Base-by-base conservation (phyloP, 176 grass and related monocot genomes). In the Canna indica region DNA sequence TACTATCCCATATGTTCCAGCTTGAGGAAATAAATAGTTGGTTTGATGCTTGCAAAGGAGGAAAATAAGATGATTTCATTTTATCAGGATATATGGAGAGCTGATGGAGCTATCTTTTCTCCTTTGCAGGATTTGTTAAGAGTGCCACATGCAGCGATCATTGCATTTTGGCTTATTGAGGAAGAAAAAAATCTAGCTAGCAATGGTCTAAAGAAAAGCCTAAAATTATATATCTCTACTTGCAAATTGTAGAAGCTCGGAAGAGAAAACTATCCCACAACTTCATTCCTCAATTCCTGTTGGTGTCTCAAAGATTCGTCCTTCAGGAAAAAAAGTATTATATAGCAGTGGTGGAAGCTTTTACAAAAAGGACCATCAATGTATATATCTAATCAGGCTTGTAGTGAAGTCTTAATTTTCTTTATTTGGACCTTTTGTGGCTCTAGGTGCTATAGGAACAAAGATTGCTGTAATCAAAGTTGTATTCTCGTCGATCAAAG, bases 81-180 rank as follows among this genome's bases (percentile, higher is more conserved):
- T 68, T 70, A 32, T 32, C 42, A 33, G 68, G 45, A 70, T 70
- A 48, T 48, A 42, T 48, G 11, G 45, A 70, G 45, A 48, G 68
- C 68, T 70, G 68, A 70, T 70, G 68, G 68, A 70, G 68, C 44
- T 70, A 27, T 50, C 68, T 70, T 70, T 70, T 70, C 68, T 70
- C 68, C 68, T 70, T 48, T 70, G 68, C 68, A 70, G 68, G 68
- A 70, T 70, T 48, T 48, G 12, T 48, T 70, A 70, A 33, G 44
- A 47, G 34, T 66, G 27, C 68, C 25, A 70, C 14, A 48, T 48
- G 68, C 68, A 48, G 67, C 30, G 29, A 32, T 67, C 68, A 12
- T 33, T 70, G 44, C 41, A 70, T 70, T 70, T 70, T 70, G 68
- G 68, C 5, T 70, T 50, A 11, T 70, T 50, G 44, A 70, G 45